A percentile compares a stretch with the other conserved stretches of the same genome.
Conservation (phyloP, 2,329 filamentous ascomycete species). For the Diaporthe citri region DNA sequence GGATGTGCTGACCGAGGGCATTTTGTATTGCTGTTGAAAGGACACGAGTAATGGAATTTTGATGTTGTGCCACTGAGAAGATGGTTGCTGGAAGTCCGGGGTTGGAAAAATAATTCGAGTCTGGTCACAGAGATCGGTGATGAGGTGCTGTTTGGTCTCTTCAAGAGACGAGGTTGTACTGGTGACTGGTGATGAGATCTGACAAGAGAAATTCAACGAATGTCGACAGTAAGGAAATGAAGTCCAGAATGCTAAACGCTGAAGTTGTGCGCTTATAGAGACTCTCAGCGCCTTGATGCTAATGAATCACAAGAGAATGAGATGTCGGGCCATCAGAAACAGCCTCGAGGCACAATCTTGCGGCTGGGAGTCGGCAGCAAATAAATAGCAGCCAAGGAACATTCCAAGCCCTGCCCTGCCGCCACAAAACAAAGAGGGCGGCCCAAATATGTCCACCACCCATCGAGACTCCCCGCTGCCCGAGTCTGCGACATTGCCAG, state of each 20-base stretch:
- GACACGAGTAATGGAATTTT: no score
- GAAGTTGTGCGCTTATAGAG: neutral
- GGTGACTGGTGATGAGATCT: neutral
- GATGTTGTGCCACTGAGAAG: neutral
- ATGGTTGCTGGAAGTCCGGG: no score
- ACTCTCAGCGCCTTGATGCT: neutral
- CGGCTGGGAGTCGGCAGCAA: neutral
- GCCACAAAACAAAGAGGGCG: neutral
- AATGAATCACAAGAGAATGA: neutral
- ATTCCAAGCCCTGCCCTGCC: neutral
- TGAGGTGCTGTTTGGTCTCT: neutral
- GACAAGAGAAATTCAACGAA: neutral
- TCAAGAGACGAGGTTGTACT: neutral
- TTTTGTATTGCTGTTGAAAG: neutral
- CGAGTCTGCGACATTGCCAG: neutral
- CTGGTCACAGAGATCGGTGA: neutral
- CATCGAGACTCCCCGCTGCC: neutral
- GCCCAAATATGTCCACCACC: neutral
- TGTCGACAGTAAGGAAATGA: no score
- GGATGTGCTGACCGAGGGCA: neutral
- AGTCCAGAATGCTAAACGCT: neutral
- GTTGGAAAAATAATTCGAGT: no score
- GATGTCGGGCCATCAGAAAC: neutral
- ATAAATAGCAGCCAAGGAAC: constrained; percentile 3
- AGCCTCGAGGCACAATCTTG: neutral